These are phyloP conservation scores for Plasmodium chabaudi DNA, from an alignment of 169 alveolate species.

Conservation along the genomic window DNA sequence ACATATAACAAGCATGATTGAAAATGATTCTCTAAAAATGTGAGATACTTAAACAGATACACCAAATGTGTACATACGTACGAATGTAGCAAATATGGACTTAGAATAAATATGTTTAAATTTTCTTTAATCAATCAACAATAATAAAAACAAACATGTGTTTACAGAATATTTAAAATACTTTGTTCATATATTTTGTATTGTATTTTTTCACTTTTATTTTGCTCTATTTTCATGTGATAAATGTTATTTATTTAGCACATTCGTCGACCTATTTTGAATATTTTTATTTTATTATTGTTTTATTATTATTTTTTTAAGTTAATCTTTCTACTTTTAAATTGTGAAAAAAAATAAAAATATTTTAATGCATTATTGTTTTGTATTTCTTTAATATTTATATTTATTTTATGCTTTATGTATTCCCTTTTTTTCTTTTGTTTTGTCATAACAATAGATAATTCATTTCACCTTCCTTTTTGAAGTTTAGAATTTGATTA, in stretches of 20 bases:
- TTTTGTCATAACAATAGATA: neutral
- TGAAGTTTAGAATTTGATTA: slow-evolving; percentile 3
- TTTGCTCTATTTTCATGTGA: too few species aligned
- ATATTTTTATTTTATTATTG: neutral
- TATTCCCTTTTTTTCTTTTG: neutral
- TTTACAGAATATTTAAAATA: neutral
- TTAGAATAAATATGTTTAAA: too few species aligned
- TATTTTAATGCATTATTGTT: neutral
- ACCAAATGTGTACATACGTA: too few species aligned
- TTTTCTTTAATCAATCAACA: neutral
- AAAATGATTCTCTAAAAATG: too few species aligned
- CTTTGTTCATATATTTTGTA: neutral
- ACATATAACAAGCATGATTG: too few species aligned
- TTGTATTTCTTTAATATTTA: neutral
- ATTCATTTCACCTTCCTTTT: slow-evolving; percentile 13
- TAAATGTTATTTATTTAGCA: too few species aligned
- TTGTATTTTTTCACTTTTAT: neutral
- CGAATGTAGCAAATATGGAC: too few species aligned
- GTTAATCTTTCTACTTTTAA: neutral
- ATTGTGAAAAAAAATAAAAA: neutral
- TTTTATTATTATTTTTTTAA: neutral
- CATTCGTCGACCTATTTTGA: neutral
- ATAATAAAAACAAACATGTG: neutral
- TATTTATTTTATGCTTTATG: too few species aligned
- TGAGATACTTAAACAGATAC: too few species aligned